Evolutionary conservation across 306 rosid genomes (phyloP).

Genomic region (Vachellia pachyceras): DNA sequence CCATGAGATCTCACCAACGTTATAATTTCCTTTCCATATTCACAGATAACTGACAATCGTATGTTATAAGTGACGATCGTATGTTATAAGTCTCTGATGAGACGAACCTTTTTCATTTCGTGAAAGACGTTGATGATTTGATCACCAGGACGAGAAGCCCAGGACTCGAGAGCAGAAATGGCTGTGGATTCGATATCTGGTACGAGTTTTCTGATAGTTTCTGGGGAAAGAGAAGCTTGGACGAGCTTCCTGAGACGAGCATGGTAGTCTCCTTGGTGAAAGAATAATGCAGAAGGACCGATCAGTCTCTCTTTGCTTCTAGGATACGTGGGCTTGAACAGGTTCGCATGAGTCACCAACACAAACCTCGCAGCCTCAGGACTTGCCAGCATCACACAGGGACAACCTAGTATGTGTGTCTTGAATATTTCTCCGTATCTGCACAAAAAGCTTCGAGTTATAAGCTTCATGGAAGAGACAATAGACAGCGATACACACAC

Average conservation of each 20-base stretch:
- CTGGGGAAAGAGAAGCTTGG: conserved; percentile 64
- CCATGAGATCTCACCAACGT: background rate
- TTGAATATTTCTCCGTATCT: conserved; percentile 91
- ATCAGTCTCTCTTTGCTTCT: conserved; percentile 85
- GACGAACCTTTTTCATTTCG: conserved; percentile 79
- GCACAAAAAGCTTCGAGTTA: background rate
- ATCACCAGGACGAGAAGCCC: conserved; percentile 49
- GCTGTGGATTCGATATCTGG: conserved; percentile 60
- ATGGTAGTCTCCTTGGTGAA: conserved; percentile 88
- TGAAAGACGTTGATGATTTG: conserved; percentile 57
- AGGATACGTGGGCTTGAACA: conserved; percentile 90
- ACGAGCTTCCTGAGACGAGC: conserved; percentile 66
- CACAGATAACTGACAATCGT: background rate
- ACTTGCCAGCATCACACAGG: conserved; percentile 83
- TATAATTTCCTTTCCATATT: background rate
- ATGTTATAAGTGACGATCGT: too few species aligned
- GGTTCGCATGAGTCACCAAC: conserved; percentile 75
- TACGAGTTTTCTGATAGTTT: conserved; percentile 51
- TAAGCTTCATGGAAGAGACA: background rate
- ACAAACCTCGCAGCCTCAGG: conserved; percentile 88
- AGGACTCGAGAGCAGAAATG: conserved; percentile 62
- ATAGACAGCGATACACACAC: background rate
- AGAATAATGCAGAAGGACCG: conserved; percentile 92
- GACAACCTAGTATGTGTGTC: conserved; percentile 75
- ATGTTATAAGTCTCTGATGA: background rate